These are phyloP conservation scores for Sphagnum tenellum DNA, from an alignment of 225 moss, liverwort and hornwort genomes.

Conservation along the genomic window DNA sequence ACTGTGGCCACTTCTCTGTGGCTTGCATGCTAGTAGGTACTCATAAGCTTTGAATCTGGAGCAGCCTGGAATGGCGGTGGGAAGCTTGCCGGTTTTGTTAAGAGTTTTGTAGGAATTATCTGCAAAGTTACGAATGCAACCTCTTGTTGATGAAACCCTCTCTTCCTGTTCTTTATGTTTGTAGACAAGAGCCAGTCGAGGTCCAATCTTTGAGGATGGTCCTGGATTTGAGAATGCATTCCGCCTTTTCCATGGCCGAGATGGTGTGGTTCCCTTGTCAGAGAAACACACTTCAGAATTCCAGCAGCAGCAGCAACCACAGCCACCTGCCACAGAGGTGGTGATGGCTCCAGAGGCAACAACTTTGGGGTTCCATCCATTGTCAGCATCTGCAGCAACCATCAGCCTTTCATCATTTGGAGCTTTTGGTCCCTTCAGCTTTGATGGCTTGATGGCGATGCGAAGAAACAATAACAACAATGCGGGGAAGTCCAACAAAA, in stretches of 20 bases:
- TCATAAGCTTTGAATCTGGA: no score
- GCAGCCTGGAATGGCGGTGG: no score
- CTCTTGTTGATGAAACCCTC: no score
- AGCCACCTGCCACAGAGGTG: neutral
- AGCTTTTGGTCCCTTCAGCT: conserved; percentile 44
- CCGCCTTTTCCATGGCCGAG: conserved; percentile 74
- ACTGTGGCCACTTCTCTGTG: no score
- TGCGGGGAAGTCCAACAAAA: conserved; percentile 21
- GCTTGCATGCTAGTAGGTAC: no score
- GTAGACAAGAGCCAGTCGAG: conserved; percentile 53
- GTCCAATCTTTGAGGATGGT: conserved; percentile 96
- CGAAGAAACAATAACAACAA: conserved; percentile 1
- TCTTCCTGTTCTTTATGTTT: conserved; percentile 1
- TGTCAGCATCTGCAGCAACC: conserved; percentile 30
- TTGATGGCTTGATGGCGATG: conserved; percentile 39
- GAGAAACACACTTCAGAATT: conserved; percentile 8
- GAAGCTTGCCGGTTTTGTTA: no score
- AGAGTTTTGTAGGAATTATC: no score
- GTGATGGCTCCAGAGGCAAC: conserved; percentile 8
- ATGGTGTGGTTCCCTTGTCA: conserved; percentile 74
- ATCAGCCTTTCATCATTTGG: conserved; percentile 49
- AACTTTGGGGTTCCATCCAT: conserved; percentile 32
- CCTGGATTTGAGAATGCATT: conserved; percentile 80
- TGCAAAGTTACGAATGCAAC: no score
- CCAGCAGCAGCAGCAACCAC: neutral